These are phyloP conservation scores for Xylaria telfairii DNA, from an alignment of 495 filamentous ascomycete species.

Conservation along the genomic window DNA sequence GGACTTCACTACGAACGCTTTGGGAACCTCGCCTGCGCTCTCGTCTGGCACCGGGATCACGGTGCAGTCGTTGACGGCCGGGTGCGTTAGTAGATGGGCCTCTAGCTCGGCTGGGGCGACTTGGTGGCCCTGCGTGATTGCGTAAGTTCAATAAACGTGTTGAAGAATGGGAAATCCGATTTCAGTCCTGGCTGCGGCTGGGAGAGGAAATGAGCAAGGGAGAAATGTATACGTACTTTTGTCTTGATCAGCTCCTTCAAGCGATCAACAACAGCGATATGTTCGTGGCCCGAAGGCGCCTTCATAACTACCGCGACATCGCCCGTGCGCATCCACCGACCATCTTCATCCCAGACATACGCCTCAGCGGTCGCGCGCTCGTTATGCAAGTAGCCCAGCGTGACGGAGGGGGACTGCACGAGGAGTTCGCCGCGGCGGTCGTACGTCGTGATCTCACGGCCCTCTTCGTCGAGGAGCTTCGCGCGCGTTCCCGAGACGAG, in stretches of 20 bases:
- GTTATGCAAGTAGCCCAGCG: constrained; percentile 85
- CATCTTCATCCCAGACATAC: constrained; percentile 72
- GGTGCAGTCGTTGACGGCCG: constrained; percentile 79
- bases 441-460: constrained; percentile 75
- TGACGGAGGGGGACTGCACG: constrained; percentile 75
- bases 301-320: constrained; percentile 79
- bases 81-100: constrained; percentile 83
- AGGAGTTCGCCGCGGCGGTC: constrained; percentile 82
- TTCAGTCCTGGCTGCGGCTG: too few relatives aligned
- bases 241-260: constrained; percentile 96
- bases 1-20: constrained; percentile 84
- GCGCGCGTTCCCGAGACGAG: constrained; percentile 71
- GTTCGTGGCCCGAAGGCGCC: constrained; percentile 70
- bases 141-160: background rate
- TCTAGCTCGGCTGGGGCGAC: constrained; percentile 92
- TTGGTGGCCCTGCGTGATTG: constrained; percentile 71
- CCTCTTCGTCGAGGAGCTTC: constrained; percentile 74
- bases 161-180: too few relatives aligned
- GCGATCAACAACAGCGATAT: constrained; percentile 83
- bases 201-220: background rate
- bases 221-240: constrained; percentile 64
- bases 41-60: constrained; percentile 83
- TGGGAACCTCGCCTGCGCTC: constrained; percentile 79
- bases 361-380: constrained; percentile 82
- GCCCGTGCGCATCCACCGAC: constrained; percentile 82